phyloP scores from a whole-genome alignment of 2,329 filamentous ascomycete species.

The Trichoderma sp. region DNA sequence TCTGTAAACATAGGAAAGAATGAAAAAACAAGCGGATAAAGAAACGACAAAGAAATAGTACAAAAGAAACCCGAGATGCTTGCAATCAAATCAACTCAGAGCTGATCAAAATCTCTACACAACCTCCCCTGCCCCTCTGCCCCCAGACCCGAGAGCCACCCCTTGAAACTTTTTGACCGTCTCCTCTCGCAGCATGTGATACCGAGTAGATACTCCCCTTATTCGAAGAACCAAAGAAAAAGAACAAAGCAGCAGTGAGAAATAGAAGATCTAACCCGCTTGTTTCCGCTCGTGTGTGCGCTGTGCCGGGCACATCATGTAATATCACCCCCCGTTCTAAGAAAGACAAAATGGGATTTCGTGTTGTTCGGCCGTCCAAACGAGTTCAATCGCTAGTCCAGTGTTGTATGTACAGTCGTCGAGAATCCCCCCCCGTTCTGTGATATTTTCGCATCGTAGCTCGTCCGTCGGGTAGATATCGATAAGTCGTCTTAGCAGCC shows the following conservation, averaged over 20 bases:
- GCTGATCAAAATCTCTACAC: no score
- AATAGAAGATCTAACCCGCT: conserved; percentile 13
- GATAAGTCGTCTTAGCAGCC: background rate
- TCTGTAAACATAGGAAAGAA: no score
- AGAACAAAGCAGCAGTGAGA: background rate
- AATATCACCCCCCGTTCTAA: background rate
- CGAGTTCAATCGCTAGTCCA: background rate
- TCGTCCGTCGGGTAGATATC: conserved; percentile 5
- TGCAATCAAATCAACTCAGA: no score
- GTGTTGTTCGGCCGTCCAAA: conserved; percentile 17
- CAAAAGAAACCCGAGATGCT: no score
- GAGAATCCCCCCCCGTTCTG: background rate
- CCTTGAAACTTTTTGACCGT: conserved; percentile 6
- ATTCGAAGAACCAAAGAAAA: background rate
- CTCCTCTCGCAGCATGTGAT: no score
- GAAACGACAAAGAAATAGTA: no score
- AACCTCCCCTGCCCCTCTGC: no score
- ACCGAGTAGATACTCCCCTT: background rate
- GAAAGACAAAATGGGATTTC: background rate
- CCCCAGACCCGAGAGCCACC: no score
- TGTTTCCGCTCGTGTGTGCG: background rate
- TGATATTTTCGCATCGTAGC: background rate
- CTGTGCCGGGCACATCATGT: conserved; percentile 8
- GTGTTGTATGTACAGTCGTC: conserved; percentile 10
- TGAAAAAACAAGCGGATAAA: no score